Evolutionary conservation across 2,329 filamentous ascomycete species (phyloP).

Genomic region (Didymella pomorum): DNA sequence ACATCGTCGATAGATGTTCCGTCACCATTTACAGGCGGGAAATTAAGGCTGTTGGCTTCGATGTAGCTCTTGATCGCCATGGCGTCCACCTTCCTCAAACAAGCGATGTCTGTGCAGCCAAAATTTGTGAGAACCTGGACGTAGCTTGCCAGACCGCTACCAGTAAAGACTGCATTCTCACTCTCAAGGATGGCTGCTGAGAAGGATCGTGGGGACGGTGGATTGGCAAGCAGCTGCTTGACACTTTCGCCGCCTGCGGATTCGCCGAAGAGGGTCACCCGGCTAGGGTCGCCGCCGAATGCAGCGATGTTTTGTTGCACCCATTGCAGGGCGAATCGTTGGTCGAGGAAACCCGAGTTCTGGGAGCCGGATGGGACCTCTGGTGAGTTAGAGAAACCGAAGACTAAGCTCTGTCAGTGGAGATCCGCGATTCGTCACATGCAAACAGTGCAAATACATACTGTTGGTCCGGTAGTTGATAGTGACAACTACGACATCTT

Average conservation of each 20-base stretch:
- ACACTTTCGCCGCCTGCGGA: constrained; percentile 34
- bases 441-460: not conserved
- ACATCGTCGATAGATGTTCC: constrained; percentile 22
- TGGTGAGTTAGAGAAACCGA: constrained; percentile 35
- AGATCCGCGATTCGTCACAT: not conserved
- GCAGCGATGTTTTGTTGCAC: constrained; percentile 56
- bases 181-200: constrained; percentile 37
- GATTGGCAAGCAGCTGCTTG: constrained; percentile 33
- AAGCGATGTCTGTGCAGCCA: constrained; percentile 16
- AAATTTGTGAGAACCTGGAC: constrained; percentile 20
- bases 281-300: constrained; percentile 57
- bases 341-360: constrained; percentile 64
- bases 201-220: constrained; percentile 29
- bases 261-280: constrained; percentile 57
- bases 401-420: constrained; percentile 20
- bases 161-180: constrained; percentile 20
- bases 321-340: constrained; percentile 62
- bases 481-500: constrained; percentile 37
- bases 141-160: constrained; percentile 20
- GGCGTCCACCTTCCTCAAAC: constrained; percentile 14
- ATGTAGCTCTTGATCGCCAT: constrained; percentile 19
- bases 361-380: constrained; percentile 30
- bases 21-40: constrained; percentile 24
- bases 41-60: constrained; percentile 16
- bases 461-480: constrained; percentile 40